These are phyloP conservation scores for Penicillium subrubescens DNA, from an alignment of 495 filamentous ascomycete species.

Conservation along the genomic window DNA sequence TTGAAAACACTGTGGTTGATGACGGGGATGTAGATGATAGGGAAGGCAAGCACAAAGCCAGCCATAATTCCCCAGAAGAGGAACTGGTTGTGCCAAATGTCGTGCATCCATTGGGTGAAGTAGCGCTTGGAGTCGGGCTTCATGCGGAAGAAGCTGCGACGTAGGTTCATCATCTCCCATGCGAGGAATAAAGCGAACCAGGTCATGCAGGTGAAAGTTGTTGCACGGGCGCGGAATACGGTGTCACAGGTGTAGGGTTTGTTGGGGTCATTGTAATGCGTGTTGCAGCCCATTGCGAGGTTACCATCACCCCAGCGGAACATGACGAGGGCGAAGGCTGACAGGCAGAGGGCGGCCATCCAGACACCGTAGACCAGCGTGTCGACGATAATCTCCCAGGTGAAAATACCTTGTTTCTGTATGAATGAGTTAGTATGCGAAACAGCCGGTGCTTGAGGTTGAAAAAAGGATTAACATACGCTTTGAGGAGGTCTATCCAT, in stretches of 20 bases:
- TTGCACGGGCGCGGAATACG: slow-evolving; percentile 72
- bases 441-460: not conserved
- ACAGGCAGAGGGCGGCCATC: slow-evolving; percentile 68
- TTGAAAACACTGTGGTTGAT: slow-evolving; percentile 71
- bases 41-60: slow-evolving; percentile 72
- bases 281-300: slow-evolving; percentile 65
- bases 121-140: slow-evolving; percentile 54
- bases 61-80: slow-evolving; percentile 69
- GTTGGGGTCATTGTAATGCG: slow-evolving; percentile 42
- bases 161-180: slow-evolving; percentile 72
- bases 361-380: slow-evolving; percentile 70
- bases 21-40: slow-evolving; percentile 70
- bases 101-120: slow-evolving; percentile 59
- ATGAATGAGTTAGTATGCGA: slow-evolving; percentile 27
- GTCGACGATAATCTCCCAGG: slow-evolving; percentile 66
- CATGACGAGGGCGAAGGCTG: slow-evolving; percentile 65
- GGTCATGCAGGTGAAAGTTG: slow-evolving; percentile 71
- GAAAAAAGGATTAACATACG: slow-evolving; percentile 30
- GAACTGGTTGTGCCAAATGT: slow-evolving; percentile 72
- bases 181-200: slow-evolving; percentile 76
- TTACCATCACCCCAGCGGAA: slow-evolving; percentile 68
- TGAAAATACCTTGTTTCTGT: slow-evolving; percentile 69
- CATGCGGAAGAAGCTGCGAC: slow-evolving; percentile 69
- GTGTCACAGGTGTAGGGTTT: slow-evolving; percentile 54
- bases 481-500: slow-evolving; percentile 67